These are phyloP conservation scores for Lachancea lanzarotensis DNA, from an alignment of 805 yeast species.

Conservation along the genomic window DNA sequence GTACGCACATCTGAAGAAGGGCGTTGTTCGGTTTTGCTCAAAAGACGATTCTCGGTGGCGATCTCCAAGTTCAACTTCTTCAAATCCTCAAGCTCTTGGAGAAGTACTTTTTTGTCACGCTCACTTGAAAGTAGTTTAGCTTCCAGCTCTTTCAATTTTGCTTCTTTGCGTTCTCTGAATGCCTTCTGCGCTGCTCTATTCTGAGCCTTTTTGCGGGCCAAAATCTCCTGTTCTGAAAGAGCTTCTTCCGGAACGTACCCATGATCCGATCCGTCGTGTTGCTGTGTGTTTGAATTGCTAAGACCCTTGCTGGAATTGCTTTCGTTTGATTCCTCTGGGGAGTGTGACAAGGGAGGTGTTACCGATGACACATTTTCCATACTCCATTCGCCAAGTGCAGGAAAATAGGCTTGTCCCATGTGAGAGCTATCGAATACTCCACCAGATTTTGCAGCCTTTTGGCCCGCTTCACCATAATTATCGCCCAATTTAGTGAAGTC, in stretches of 20 bases:
- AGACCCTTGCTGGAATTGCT: neutral
- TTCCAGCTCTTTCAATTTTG: conserved; percentile 61
- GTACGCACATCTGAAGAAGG: neutral
- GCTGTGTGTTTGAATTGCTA: neutral
- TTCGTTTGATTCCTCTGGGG: neutral
- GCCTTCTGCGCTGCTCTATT: conserved; percentile 87
- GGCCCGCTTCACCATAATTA: neutral
- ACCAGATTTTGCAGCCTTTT: neutral
- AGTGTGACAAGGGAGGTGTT: neutral
- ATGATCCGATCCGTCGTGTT: neutral
- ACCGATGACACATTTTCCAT: neutral
- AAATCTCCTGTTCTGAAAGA: neutral
- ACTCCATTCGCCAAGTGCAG: neutral
- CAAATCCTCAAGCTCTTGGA: conserved; percentile 44
- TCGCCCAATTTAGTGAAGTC: neutral
- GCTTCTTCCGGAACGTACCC: neutral
- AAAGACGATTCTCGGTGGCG: conserved; percentile 54
- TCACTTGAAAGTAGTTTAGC: conserved; percentile 53
- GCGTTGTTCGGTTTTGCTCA: conserved; percentile 24
- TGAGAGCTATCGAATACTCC: neutral
- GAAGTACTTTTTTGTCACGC: conserved; percentile 41
- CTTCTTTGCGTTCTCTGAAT: conserved; percentile 75
- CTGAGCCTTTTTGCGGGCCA: conserved; percentile 53
- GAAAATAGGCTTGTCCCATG: neutral
- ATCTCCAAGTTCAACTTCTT: conserved; percentile 51